A percentile compares a stretch with the other conserved stretches of the same genome.
These are phyloP conservation scores for Erysiphe neolycopersici DNA, from an alignment of 2,329 filamentous ascomycete species.

Conservation along the genomic window DNA sequence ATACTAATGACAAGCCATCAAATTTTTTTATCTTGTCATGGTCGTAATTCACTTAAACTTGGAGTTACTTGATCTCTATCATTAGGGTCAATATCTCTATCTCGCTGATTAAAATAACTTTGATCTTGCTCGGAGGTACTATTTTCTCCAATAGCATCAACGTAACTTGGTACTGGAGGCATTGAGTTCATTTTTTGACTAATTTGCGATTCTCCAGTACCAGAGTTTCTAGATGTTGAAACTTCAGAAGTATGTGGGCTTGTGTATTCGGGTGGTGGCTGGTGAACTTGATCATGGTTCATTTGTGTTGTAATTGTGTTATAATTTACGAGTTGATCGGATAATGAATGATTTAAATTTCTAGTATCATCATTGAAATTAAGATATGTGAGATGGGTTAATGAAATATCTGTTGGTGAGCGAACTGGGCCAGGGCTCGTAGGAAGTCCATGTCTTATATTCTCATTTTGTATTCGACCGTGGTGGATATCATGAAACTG, in stretches of 20 bases:
- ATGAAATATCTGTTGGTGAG: slow-evolving; percentile 84
- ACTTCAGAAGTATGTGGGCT: slow-evolving; percentile 35
- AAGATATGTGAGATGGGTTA: slow-evolving; percentile 57
- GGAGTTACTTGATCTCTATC: slow-evolving; percentile 1
- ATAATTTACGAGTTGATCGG: slow-evolving; percentile 5
- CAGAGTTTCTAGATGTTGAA: slow-evolving; percentile 20
- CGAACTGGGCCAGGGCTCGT: slow-evolving; percentile 72
- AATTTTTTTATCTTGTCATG: not conserved
- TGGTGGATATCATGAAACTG: slow-evolving; percentile 24
- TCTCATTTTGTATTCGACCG: slow-evolving; percentile 48
- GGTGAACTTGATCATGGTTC: slow-evolving; percentile 21
- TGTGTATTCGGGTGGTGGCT: slow-evolving; percentile 45
- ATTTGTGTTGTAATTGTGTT: slow-evolving; percentile 5
- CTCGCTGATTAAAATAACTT: slow-evolving; percentile 2
- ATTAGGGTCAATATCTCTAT: not conserved
- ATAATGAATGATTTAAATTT: slow-evolving; percentile 14
- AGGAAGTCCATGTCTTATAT: slow-evolving; percentile 43
- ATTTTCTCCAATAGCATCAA: slow-evolving; percentile 12
- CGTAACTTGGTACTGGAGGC: slow-evolving; percentile 15
- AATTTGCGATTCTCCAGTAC: slow-evolving; percentile 26
- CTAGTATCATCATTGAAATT: slow-evolving; percentile 42
- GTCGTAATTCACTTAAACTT: slow-evolving; percentile 1
- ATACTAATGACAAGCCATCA: not conserved
- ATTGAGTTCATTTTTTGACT: slow-evolving; percentile 15
- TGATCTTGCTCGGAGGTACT: slow-evolving; percentile 4